Evolutionary conservation across 495 filamentous ascomycete species (phyloP), one percentile per base, ranked within the genome.

Genomic region (Hypoxylon lenormandii): DNA sequence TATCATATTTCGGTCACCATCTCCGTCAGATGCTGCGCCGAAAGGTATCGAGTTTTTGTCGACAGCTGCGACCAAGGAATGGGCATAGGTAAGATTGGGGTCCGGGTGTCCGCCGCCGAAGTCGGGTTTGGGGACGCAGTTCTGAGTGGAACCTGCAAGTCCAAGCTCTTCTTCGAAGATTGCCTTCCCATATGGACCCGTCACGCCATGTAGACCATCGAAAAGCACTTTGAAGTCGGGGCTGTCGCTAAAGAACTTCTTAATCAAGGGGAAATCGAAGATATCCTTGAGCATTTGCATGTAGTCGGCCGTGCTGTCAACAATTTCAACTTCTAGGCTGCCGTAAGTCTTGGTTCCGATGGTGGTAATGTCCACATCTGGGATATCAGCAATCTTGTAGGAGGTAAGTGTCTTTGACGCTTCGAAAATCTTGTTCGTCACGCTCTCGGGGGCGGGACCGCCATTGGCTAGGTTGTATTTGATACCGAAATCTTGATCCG

Each of bases 1-100:
- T 75, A 98, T 98, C 95, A 98, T 98, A 86, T 98, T 98, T 60
- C 95, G 92, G 82, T 98, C 95, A 71, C 95, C 95, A 72, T 98
- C 95, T 67, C 95, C 95, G 70, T 98, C 95, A 72, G 90, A 94
- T 37, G 95, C 95, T 42, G 95, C 95, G 71, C 95, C 95, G 76
- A 98, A 98, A 72, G 95, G 96, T 69, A 98, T 92, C 33, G 86
- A 85, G 70, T 93, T 88, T 81, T 92, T 91, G 80, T 98, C 91
- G 16, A 98, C 95, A 45, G 88, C 92, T 74, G 95, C 93, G 52
- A 98, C 95, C 6, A 98, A 86, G 37, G 93, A 94, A 80, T 96
- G 92, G 0, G 95, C 95, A 69, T 98, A 98, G n/a, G 95, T 96
- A 16, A 98, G 86, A 81, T 98, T 98, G 56, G 95, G 95, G 78